Evolutionary conservation across 1,284 basidiomycete genomes (phyloP).

Genomic region (Cryptococcus deneoformans): DNA sequence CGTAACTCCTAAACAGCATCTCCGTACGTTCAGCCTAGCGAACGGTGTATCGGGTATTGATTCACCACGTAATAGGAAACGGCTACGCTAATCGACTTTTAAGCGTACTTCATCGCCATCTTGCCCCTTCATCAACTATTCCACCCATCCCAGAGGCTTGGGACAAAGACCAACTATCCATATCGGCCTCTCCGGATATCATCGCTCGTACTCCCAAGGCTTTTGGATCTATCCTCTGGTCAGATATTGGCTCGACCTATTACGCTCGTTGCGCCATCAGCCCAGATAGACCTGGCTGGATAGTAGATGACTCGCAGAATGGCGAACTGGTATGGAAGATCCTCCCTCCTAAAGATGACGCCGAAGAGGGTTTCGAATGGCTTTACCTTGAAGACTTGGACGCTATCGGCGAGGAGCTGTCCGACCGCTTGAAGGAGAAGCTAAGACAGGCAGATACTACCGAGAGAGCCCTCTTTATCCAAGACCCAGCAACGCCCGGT

Average conservation of each 20-base stretch:
- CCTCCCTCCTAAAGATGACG: slow-evolving; percentile 1
- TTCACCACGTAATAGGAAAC: slow-evolving; percentile 14
- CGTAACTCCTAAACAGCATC: slow-evolving; percentile 27
- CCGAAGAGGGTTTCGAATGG: slow-evolving; percentile 13
- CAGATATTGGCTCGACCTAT: slow-evolving; percentile 32
- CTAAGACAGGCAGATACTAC: slow-evolving; percentile 1
- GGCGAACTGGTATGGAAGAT: slow-evolving; percentile 24
- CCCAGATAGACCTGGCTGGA: slow-evolving; percentile 17
- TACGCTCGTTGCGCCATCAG: slow-evolving; percentile 27
- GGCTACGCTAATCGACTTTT: slow-evolving; percentile 39
- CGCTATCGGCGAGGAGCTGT: slow-evolving; percentile 1
- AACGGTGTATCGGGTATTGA: neutral
- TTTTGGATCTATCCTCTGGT: slow-evolving; percentile 31
- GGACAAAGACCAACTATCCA: no score
- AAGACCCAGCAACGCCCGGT: slow-evolving; percentile 19
- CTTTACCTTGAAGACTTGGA: slow-evolving; percentile 12
- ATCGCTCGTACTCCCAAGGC: slow-evolving; percentile 8
- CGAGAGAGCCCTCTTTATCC: slow-evolving; percentile 1
- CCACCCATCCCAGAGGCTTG: no score
- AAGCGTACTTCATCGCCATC: slow-evolving; percentile 27
- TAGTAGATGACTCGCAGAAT: slow-evolving; percentile 10
- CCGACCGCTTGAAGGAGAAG: slow-evolving; percentile 1
- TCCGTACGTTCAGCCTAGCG: slow-evolving; percentile 14
- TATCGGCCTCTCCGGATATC: no score
- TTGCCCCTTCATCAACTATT: neutral